These are phyloP conservation scores for Colletotrichum liriopes DNA, from an alignment of 2,329 filamentous ascomycete species.

Conservation along the genomic window DNA sequence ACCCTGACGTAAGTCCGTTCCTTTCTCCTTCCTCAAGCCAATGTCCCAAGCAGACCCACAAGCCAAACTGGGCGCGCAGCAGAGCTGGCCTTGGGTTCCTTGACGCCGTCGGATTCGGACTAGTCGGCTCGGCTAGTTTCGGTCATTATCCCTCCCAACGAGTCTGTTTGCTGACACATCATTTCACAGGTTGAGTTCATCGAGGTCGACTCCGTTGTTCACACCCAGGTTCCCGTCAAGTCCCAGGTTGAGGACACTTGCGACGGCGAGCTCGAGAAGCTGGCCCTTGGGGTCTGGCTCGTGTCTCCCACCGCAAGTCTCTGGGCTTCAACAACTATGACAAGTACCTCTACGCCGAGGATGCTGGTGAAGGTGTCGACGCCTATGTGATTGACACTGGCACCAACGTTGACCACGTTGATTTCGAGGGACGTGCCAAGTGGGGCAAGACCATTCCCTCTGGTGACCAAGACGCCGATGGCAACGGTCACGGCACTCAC, in stretches of 20 bases:
- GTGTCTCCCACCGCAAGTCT: slow-evolving; percentile 93
- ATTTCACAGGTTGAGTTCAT: slow-evolving; percentile 90
- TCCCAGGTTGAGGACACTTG: slow-evolving; percentile 60
- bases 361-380: slow-evolving; percentile 97
- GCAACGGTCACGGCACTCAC: slow-evolving; percentile 98
- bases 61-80: not conserved
- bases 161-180: slow-evolving; percentile 27
- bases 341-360: slow-evolving; percentile 94
- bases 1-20: slow-evolving; percentile 89
- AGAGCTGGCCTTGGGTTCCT: slow-evolving; percentile 3
- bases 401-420: slow-evolving; percentile 93
- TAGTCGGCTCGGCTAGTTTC: not conserved
- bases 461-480: slow-evolving; percentile 89
- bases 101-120: not conserved
- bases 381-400: slow-evolving; percentile 99
- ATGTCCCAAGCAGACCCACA: slow-evolving; percentile 9
- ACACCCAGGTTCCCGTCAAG: slow-evolving; percentile 75
- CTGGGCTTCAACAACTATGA: slow-evolving; percentile 95
- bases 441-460: slow-evolving; percentile 98
- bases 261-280: slow-evolving; percentile 82
- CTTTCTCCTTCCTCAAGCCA: slow-evolving; percentile 1
- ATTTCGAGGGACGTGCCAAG: slow-evolving; percentile 94
- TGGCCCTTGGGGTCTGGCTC: slow-evolving; percentile 97
- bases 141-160: slow-evolving; percentile 9
- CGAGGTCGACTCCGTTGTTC: slow-evolving; percentile 94